Evolutionary conservation across 306 rosid genomes (phyloP), one percentile per base, ranked within the genome.

Genomic region (Corylus americana): DNA sequence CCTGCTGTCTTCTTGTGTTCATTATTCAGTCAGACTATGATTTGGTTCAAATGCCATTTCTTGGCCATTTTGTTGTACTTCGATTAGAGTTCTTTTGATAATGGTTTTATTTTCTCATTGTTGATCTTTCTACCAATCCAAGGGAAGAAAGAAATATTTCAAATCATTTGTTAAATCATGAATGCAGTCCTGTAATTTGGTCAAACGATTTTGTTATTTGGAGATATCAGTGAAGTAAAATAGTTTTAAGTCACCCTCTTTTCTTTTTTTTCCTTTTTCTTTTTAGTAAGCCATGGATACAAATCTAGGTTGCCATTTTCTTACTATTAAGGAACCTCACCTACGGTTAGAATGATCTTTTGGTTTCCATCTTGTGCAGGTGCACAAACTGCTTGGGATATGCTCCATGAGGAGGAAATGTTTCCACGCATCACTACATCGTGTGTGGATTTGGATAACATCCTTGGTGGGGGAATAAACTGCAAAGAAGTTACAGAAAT

Each of bases 401-500:
- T 95, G 93, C 91, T 91, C 69, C 91, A 87, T 62, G 97, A 92
- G 76, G 98, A 95, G 82, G 83, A 81, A 50, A 83, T 87, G 55
- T 74, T 84, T 79, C 83, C 89, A 12, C 81, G 74, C 78, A 87
- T 95, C 78, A 88, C 92, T 64, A 93, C 99, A 18, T 95, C 97
- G 49, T 95, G 93, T 81, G 80, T 14, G 7, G 99, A 90, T 86
- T 73, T 95, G 63, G 97, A 95, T 83, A 81, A 81, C 79, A 93
- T 95, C 73, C 99, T 95, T 54, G 92, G 93, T 37, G 98, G 98
- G 55, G 99, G 99, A 68, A 89, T 95, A 71, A 91, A 57, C 53
- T 90, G 92, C 85, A 84, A 88, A 85, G 98, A 95, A 88, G 97
- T 95, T 83, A 91, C 98, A 39, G 99, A 95, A 86, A 90, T 95